Base-by-base conservation (phyloP, 495 filamentous ascomycete genomes). In the Aspergillus carlsbadensis region DNA sequence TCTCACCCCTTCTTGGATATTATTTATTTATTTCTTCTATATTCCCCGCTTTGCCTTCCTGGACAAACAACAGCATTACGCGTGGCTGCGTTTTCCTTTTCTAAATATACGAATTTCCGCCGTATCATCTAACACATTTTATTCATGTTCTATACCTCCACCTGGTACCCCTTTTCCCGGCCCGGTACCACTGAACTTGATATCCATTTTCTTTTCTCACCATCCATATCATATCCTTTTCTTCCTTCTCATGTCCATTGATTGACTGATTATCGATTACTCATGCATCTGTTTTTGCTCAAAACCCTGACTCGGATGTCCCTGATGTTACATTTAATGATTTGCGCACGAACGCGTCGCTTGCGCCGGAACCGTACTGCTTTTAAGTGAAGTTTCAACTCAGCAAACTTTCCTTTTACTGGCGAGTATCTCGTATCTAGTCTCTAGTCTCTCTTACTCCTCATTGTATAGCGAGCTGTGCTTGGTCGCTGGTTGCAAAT, bases 81-180 rank as follows among this genome's bases (percentile, higher is more conserved):
- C 37, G 36, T 42, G 36, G 49, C 21, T 40, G 13, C 36, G 31
- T 22, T 29, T 42, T 26, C 31, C 36, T 42, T 22, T 29, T 33
- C 15, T 41, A 42, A 33, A 42, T 21, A 52, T 42, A 52, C 37
- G 48, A 29, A 43, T 42, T 50, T 29, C 18, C 45, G 53, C 35
- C 46, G 18, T 52, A 55, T 52, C 47, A 43, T 37, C 52, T 52
- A 10, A 29, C 40, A 29, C 36, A 40, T 43, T 58, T 60, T 46
- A 54, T 58, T 64, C 41, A 50, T 58, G 51, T 56, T 64, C 36
- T 58, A 60, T 61, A 60, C 58, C 17, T 24, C 63, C 54, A n/a
- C 35, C 18, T 17, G 15, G 34, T 48, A 2, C 88, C 88, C 62
- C 75, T 84, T 6, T 39, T 34, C 22, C 26, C 47, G 7, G 29